Base-by-base conservation (phyloP, 2,329 filamentous ascomycete species). In the Colletotrichum acutatum region DNA sequence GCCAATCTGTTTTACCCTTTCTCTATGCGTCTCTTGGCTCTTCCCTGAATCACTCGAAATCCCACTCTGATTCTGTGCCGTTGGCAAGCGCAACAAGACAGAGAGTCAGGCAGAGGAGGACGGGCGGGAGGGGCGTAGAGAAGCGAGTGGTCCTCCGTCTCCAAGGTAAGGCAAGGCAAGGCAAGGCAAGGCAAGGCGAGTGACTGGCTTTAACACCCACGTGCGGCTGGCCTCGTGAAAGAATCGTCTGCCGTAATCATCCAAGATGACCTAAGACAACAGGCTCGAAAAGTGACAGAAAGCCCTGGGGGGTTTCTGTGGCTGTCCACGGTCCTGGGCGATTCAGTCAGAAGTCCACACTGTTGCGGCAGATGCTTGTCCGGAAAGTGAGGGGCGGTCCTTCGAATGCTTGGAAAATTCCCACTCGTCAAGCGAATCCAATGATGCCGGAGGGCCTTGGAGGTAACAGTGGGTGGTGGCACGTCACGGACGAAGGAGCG, bases 331-430 rank as follows among this genome's bases (percentile, higher is more conserved):
- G 60, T 34, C 46, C n/a, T 22, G n/a, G 53, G 66, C 59, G 59
- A 6, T 24, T 63, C 26, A 30, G 59, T 34, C 32, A 12, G 12
- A 34, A 34, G 32, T 49, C 64, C 65, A 71, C 64, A 52, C 12
- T 62, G 64, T 68, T 57, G 58, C 57, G 57, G 64, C 68, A 71
- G 64, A 61, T 68, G 68, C 64, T 63, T 68, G 52, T 71, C 57
- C 60, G 68, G 26, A 61, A 61, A 62, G 64, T 49, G 63, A 71
- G 46, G 63, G 65, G 65, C 34, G 57, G 22, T 37, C 42, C 32
- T 34, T 60, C 46, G 30, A 62, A 42, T 34, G 64, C 57, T 58
- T 58, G 52, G 56, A 34, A 62, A 62, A 37, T 68, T 30, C 30
- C 52, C 66, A 59, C 59, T 69, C 19, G 66, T 69, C 59, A 72